Base-by-base conservation (phyloP, 352 stramenopile species). In the Phytophthora capsici region DNA sequence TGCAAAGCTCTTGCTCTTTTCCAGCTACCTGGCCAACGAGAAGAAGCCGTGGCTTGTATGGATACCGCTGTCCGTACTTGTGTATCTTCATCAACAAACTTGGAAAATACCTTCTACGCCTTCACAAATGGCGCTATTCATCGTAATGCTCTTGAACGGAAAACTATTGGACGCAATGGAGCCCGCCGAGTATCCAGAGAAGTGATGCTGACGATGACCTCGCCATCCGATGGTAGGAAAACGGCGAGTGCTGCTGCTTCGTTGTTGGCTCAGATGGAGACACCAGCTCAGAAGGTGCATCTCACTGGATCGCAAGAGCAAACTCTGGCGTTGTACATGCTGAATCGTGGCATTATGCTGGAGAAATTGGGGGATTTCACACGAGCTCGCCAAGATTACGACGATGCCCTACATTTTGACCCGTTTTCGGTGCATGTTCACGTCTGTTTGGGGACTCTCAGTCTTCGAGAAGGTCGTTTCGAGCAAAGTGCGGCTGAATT, bases 61-160 rank as follows among this genome's bases (percentile, higher is more conserved):
- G 75, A 79, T 58, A 64, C 57, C 10, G 83, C 80, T 22, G 79
- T 91, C 7, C 75, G 80, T 12, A 61, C 73, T 4, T 91, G 83
- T n/a, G 66, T 91, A 0, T 70, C 73, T 9, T 86, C 80, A 1
- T 91, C 80, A 0, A 76, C 80, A 7, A 80, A 68, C 16, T 63
- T 91, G 16, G 72, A 73, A 48, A 90, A 87, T 47, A 84, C 75
- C 20, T 91, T 90, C 47, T 89, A 87, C 52, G 83, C 83, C 19
- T 91, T 90, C 37, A 65, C 74, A 3, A 74, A 69, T 51, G 59
- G 65, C 16, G 71, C 63, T 4, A 86, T 89, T 56, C 78, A 78
- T 32, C 73, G 82, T 23, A 82, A 91, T 17, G 69, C 80, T 7
- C 53, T 91, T 9, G 78, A 91, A 37, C 69, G 80, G 10, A 86